Conservation (phyloP, 2,329 filamentous ascomycete genomes). For the Trichoderma koningii region DNA sequence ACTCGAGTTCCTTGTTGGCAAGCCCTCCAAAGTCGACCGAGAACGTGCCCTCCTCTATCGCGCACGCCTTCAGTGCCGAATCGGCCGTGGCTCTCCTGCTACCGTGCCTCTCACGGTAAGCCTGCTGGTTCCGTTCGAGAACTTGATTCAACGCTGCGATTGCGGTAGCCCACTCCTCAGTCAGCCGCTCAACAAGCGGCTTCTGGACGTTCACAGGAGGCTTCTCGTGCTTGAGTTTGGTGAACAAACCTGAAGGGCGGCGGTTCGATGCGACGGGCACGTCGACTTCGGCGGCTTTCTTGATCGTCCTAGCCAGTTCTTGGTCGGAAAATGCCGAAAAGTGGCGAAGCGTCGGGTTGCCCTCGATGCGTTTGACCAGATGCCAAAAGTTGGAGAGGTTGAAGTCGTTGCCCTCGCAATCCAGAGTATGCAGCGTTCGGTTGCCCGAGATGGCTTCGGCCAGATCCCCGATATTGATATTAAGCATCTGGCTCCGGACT, state of each 20-base stretch:
- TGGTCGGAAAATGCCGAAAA: slow-evolving; percentile 47
- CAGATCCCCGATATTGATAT: slow-evolving; percentile 55
- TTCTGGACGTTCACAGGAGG: slow-evolving; percentile 36
- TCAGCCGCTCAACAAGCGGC: slow-evolving; percentile 42
- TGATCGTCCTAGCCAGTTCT: slow-evolving; percentile 42
- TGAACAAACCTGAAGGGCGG: slow-evolving; percentile 41
- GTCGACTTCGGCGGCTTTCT: slow-evolving; percentile 40
- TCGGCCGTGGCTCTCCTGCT: slow-evolving; percentile 18
- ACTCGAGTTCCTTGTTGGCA: slow-evolving; percentile 38
- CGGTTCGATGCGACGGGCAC: slow-evolving; percentile 35
- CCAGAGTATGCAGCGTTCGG: slow-evolving; percentile 52
- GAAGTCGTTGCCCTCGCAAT: slow-evolving; percentile 58
- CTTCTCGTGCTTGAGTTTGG: slow-evolving; percentile 40
- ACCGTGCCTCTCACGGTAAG: slow-evolving; percentile 33
- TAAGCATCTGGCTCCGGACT: slow-evolving; percentile 58
- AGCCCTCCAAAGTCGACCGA: slow-evolving; percentile 44
- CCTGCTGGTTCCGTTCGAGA: slow-evolving; percentile 41
- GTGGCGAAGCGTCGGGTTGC: slow-evolving; percentile 47
- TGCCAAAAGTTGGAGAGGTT: slow-evolving; percentile 54
- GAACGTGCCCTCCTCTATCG: slow-evolving; percentile 31
- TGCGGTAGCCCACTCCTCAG: slow-evolving; percentile 45
- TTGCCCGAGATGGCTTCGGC: slow-evolving; percentile 54
- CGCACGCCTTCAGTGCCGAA: slow-evolving; percentile 29
- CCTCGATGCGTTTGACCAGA: slow-evolving; percentile 48
- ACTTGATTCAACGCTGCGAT: slow-evolving; percentile 40